Evolutionary conservation across 768 basidiomycete species (phyloP), one percentile per base, ranked within the genome.

Genomic region (Suillus clintonianus): DNA sequence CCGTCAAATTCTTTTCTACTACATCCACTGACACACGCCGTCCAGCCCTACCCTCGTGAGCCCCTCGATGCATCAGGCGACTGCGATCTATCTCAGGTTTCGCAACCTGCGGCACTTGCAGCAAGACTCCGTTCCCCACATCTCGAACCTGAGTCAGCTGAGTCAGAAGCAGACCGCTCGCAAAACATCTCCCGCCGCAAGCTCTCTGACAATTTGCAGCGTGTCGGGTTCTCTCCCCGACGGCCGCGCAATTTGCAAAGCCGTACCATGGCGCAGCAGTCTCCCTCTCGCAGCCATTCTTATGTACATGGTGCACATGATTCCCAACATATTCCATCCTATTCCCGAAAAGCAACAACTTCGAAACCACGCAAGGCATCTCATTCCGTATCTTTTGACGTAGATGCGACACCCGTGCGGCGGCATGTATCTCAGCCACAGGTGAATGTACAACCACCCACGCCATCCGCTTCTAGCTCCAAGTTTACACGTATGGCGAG

Each of bases 221-320:
- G 85, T 48, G 84, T 89, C 43, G 84, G 70, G 2, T 90, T 93
- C 75, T 92, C 91, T 15, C 91, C 91, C 1, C 87, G 89, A 70
- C 84, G 92, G 15, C 91, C 90, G 1, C 85, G 89, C 11, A 85
- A 77, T 62, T 76, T 82, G 5, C 78, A 75, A 36, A 59, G 67
- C 37, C 69, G 63, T 57, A 76, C 72, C 30, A 65, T 75, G 2
- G 53, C 62, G 5, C 71, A 69, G 27, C 64, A 62, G 24, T 50
- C n/a, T 27, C 55, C 68, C 3, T 70, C 63, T 1, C 69, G 62
- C 14, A 62, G 66, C 19, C 15, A 64, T 10, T 42, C 61, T 15
- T 72, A 75, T n/a, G 15, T 42, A n/a, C 39, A 56, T 15, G 60
- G 19, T 24, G 22, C 54, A 27, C 60, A 55, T 8, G 48, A 37